Evolutionary conservation across 169 alveolate genomes (phyloP).

Genomic region (Plasmodium malariae): DNA sequence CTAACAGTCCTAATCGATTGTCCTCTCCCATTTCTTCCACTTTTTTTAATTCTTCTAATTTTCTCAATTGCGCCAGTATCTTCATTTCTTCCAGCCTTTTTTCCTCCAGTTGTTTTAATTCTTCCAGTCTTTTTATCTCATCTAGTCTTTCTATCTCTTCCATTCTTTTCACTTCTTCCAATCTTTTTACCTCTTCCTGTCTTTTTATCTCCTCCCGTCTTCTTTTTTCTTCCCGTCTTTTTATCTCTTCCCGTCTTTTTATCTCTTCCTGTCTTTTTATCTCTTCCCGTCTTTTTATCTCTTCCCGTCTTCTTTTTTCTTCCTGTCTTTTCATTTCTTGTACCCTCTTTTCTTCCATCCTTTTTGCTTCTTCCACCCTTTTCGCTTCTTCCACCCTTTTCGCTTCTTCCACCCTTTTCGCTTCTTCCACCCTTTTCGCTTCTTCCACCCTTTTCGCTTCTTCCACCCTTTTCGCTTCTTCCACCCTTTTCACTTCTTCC

Average conservation of each 20-base stretch:
- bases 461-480: neutral
- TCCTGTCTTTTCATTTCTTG: slow-evolving; percentile 8
- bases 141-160: slow-evolving; percentile 5
- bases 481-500: slow-evolving; percentile 1
- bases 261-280: neutral
- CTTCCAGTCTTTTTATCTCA: neutral
- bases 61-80: neutral
- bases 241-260: slow-evolving; percentile 9
- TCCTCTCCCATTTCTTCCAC: slow-evolving; percentile 19
- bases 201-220: slow-evolving; percentile 8
- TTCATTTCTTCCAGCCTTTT: neutral
- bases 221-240: neutral
- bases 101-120: neutral
- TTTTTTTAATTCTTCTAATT: neutral
- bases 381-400: slow-evolving; percentile 14
- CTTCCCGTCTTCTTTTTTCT: slow-evolving; percentile 4
- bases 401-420: neutral
- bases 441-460: slow-evolving; percentile 25
- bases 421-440: slow-evolving; percentile 6
- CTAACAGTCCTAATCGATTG: neutral
- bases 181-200: slow-evolving; percentile 13
- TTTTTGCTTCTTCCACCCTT: slow-evolving; percentile 1
- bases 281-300: neutral
- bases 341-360: neutral
- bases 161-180: slow-evolving; percentile 28